A percentile compares a stretch with the other conserved stretches of the same genome.
Evolutionary conservation across 495 filamentous ascomycete species (phyloP).

Genomic region (Emericellopsis terricola): DNA sequence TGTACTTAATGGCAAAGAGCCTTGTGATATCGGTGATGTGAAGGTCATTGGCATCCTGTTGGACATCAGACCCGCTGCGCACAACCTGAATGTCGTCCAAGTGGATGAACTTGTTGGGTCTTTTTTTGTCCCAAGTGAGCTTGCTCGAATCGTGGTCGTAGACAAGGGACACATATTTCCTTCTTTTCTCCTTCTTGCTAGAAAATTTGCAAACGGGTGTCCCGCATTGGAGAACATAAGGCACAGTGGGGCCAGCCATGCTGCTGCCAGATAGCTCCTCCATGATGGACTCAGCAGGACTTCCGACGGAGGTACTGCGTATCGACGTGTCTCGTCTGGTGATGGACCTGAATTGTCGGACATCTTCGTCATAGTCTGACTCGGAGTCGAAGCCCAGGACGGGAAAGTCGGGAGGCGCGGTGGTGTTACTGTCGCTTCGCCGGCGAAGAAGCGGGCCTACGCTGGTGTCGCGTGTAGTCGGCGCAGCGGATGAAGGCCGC

Average conservation of each 20-base stretch:
- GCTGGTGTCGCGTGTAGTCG: constrained; percentile 65
- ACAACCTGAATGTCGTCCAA: constrained; percentile 91
- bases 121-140: constrained; percentile 70
- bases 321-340: constrained; percentile 5
- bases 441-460: constrained; percentile 74
- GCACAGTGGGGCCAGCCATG: constrained; percentile 47
- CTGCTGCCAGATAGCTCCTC: constrained; percentile 6
- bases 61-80: constrained; percentile 64
- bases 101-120: constrained; percentile 67
- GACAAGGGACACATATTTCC: constrained; percentile 53
- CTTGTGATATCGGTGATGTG: constrained; percentile 42
- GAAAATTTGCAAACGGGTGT: constrained; percentile 65
- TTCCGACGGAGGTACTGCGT: constrained; percentile 10
- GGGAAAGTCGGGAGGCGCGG: constrained; percentile 29
- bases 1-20: constrained; percentile 73
- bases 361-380: constrained; percentile 17
- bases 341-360: constrained; percentile 9
- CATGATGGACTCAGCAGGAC: constrained; percentile 17
- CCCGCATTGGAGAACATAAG: constrained; percentile 53
- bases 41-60: constrained; percentile 77
- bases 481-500: constrained; percentile 52
- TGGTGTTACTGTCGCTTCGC: constrained; percentile 71
- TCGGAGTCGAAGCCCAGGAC: constrained; percentile 54
- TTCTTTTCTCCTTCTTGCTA: constrained; percentile 56
- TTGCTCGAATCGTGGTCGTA: constrained; percentile 68